Percentiles rank a stretch among this genome's conserved stretches.
These are phyloP conservation scores for Trichoderma arundinaceum DNA, from an alignment of 2,329 filamentous ascomycete species.

Conservation along the genomic window DNA sequence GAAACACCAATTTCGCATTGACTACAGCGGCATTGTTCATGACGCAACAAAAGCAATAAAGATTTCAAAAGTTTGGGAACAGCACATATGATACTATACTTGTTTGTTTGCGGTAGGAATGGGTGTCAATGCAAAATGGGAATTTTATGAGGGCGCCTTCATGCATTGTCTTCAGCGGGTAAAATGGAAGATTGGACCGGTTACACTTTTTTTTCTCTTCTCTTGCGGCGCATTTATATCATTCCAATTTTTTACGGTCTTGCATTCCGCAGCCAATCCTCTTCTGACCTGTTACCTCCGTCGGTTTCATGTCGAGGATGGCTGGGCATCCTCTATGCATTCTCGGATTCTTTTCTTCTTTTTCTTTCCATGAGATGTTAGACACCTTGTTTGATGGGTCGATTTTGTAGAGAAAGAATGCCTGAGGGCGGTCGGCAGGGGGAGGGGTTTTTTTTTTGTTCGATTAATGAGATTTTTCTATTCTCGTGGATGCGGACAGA, in stretches of 20 bases:
- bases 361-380: slow-evolving; percentile 33
- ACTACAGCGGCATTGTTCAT: slow-evolving; percentile 31
- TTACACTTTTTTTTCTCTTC: slow-evolving; percentile 20
- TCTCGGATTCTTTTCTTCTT: slow-evolving; percentile 33
- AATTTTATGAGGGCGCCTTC: slow-evolving; percentile 43
- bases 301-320: neutral
- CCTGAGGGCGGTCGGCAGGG: slow-evolving; percentile 5
- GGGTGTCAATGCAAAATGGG: slow-evolving; percentile 39
- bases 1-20: slow-evolving; percentile 16
- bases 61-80: slow-evolving; percentile 39
- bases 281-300: neutral
- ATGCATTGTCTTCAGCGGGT: slow-evolving; percentile 49
- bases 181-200: slow-evolving; percentile 39
- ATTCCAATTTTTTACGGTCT: slow-evolving; percentile 29
- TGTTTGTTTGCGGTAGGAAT: slow-evolving; percentile 37
- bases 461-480: slow-evolving; percentile 36
- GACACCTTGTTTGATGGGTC: slow-evolving; percentile 33
- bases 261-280: slow-evolving; percentile 29
- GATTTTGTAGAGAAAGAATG: slow-evolving; percentile 34
- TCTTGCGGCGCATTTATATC: slow-evolving; percentile 33
- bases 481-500: slow-evolving; percentile 25
- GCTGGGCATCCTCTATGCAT: slow-evolving; percentile 7
- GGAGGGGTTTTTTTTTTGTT: slow-evolving; percentile 32
- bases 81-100: slow-evolving; percentile 42
- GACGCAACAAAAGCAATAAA: slow-evolving; percentile 31